Evolutionary conservation across 202 grass and related monocot species (phyloP), one percentile per base, ranked within the genome.

Genomic region (Cymbopogon flexuosus): DNA sequence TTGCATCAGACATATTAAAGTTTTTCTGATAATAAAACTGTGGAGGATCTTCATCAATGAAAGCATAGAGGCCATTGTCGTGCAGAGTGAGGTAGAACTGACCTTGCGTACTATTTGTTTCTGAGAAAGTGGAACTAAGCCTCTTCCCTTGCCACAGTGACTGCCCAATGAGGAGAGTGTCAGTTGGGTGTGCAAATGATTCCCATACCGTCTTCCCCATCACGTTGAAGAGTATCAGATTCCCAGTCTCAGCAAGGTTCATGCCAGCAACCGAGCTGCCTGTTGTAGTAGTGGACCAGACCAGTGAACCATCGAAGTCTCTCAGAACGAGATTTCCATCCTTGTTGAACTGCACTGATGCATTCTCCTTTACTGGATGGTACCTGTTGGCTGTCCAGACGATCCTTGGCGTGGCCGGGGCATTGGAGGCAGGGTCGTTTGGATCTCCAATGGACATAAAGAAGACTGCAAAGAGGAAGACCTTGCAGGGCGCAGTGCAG

Each of bases 381-480:
- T 84, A 15, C 37, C 83, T 84, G 79, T 98, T 98, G 64, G 95
- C 90, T 29, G 90, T 59, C 95, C 95, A 98, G 72, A 98, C 61
- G 29, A 95, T 81, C 63, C 80, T 89, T 8, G 90, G 92, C 13
- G 40, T 24, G 6, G 31, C 69, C 0, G 59, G 68, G 70, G 67
- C 37, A 1, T 80, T 72, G 47, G 21, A 75, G 57, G 16, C 45
- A 39, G 37, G 4, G 27, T 41, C 65, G 12, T 24, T 73, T 52
- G 77, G 65, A 87, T 47, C 62, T 61, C 77, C 88, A 22, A 88
- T 77, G 10, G 81, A 77, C 4, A 93, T 11, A 41, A 79, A 88
- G 78, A 87, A 97, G 23, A 97, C 70, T 2, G 79, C 84, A 42
- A 97, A 91, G 43, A 93, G 66, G 75, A 91, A 97, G 40, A 18